A percentile compares a stretch with the other conserved stretches of the same genome.
These are phyloP conservation scores for Choanephora cucurbitarum DNA, from an alignment of 371 early-diverging fungal genomes.

Conservation along the genomic window DNA sequence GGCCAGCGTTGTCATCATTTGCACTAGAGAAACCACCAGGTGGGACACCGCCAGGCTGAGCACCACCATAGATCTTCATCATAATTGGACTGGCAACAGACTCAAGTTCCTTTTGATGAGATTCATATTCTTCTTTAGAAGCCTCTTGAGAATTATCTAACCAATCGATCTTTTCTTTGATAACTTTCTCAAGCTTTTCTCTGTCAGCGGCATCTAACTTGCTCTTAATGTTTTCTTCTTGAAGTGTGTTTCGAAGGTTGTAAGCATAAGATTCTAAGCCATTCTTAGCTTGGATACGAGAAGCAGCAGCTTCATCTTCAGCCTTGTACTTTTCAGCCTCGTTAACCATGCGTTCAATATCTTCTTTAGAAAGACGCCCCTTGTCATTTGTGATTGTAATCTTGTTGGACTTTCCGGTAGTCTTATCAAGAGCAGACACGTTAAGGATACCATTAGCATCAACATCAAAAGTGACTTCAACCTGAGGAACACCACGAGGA, in stretches of 20 bases:
- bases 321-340: constrained; percentile 91
- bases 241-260: constrained; percentile 80
- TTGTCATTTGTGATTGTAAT: constrained; percentile 93
- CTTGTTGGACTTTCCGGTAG: constrained; percentile 75
- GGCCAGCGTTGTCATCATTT: constrained; percentile 62
- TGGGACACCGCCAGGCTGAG: constrained; percentile 61
- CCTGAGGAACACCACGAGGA: constrained; percentile 87
- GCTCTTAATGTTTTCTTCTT: constrained; percentile 78
- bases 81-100: constrained; percentile 87
- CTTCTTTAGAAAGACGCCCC: constrained; percentile 83
- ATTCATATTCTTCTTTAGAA: constrained; percentile 89
- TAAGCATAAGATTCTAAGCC: constrained; percentile 86
- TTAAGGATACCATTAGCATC: constrained; percentile 94
- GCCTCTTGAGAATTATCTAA: constrained; percentile 87
- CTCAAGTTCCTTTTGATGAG: constrained; percentile 87
- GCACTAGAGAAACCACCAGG: constrained; percentile 81
- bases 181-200: constrained; percentile 80
- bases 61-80: constrained; percentile 71
- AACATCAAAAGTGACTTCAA: constrained; percentile 90
- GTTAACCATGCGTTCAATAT: constrained; percentile 88
- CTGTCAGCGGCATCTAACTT: constrained; percentile 66
- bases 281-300: constrained; percentile 81
- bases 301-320: constrained; percentile 84
- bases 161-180: constrained; percentile 81
- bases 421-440: constrained; percentile 90